Conservation (phyloP, 768 basidiomycete species). For the Lactarius sanguifluus region DNA sequence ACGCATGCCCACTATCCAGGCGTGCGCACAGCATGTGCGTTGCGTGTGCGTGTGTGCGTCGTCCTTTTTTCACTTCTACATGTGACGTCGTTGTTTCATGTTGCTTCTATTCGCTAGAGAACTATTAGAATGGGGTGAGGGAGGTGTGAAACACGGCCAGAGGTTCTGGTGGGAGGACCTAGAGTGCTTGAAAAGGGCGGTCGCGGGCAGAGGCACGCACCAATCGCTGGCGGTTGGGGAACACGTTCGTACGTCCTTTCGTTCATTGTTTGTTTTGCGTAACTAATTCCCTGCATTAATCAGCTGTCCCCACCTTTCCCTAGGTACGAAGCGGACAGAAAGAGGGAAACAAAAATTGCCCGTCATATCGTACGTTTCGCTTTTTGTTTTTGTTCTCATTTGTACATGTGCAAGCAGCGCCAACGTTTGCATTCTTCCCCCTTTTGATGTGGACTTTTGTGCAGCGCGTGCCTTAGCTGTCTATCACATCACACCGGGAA, state of each 20-base stretch:
- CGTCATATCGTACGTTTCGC: not conserved
- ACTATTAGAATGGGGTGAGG: not conserved
- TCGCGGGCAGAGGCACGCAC: not conserved
- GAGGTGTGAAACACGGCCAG: not conserved
- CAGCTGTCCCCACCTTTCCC: not conserved
- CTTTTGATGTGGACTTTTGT: not conserved
- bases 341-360: not conserved
- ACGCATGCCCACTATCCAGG: not conserved
- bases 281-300: not conserved
- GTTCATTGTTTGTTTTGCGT: not conserved
- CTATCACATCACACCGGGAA: not conserved
- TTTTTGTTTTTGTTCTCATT: not conserved
- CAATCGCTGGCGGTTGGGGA: not conserved
- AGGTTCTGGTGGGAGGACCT: not conserved
- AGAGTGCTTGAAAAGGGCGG: not conserved
- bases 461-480: not conserved
- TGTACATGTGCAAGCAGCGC: not conserved
- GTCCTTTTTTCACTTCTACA: not conserved
- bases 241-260: not conserved
- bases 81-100: not conserved
- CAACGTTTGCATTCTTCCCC: not conserved
- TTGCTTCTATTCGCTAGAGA: not conserved
- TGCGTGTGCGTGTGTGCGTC: slow-evolving; percentile 9
- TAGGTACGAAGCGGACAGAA: not conserved
- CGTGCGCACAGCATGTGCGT: not conserved